A percentile compares a stretch with the other conserved stretches of the same genome.
These are phyloP conservation scores for Pseudofabraea citricarpa DNA, from an alignment of 2,329 filamentous ascomycete species.

Conservation along the genomic window DNA sequence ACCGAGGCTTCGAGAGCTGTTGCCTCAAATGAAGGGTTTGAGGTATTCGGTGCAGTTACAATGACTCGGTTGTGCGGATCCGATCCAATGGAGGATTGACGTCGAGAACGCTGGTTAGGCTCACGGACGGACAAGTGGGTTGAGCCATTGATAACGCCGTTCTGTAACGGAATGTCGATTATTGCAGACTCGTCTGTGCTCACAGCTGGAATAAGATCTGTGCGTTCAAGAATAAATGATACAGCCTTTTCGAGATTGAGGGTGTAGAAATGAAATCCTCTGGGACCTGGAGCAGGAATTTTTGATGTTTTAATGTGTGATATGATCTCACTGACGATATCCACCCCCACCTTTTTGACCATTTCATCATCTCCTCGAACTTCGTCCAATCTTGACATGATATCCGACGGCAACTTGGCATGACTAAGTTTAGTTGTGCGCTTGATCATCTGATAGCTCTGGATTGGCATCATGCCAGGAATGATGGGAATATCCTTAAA, in stretches of 20 bases:
- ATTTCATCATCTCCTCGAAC: conserved; percentile 77
- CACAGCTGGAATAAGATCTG: conserved; percentile 66
- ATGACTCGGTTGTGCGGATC: conserved; percentile 87
- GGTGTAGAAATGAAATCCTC: conserved; percentile 96
- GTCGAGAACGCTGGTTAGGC: conserved; percentile 14
- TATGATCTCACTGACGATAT: conserved; percentile 80
- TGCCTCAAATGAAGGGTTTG: conserved; percentile 62
- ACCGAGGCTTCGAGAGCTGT: conserved; percentile 72
- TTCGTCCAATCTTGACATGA: conserved; percentile 65
- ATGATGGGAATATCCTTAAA: conserved; percentile 89
- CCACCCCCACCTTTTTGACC: conserved; percentile 74
- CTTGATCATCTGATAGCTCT: conserved; percentile 94
- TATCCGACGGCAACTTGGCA: conserved; percentile 67
- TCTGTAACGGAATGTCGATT: conserved; percentile 31
- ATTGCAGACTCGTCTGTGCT: conserved; percentile 39
- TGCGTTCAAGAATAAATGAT: conserved; percentile 83
- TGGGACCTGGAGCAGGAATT: conserved; percentile 50
- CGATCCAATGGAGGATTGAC: conserved; percentile 61
- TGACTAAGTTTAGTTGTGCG: conserved; percentile 93
- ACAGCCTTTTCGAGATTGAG: conserved; percentile 95
- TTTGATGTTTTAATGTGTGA: conserved; percentile 68
- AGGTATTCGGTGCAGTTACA: conserved; percentile 58
- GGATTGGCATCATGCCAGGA: conserved; percentile 94
- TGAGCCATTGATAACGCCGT: conserved; percentile 47
- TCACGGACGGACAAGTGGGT: conserved; percentile 9